phyloP scores from a whole-genome alignment of 192 early-diverging fungal genomes.

The Obelidium mucronatum region DNA sequence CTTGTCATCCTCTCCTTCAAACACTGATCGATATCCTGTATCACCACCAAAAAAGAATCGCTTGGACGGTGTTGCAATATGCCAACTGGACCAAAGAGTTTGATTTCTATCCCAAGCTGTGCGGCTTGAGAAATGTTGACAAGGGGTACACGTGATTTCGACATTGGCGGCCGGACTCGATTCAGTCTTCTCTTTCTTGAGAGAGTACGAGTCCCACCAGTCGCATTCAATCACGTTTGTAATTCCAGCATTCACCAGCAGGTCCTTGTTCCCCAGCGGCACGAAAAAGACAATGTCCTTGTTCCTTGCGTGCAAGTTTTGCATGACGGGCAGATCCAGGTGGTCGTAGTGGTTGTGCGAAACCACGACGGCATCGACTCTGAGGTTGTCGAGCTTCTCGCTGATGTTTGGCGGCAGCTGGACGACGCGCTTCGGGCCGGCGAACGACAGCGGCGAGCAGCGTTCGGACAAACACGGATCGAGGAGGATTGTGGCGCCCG shows the following conservation, averaged over 20 bases:
- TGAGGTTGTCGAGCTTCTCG: constrained; percentile 74
- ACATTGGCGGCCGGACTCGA: background rate
- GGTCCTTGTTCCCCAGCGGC: constrained; percentile 76
- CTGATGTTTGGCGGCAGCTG: constrained; percentile 65
- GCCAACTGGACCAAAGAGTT: constrained; percentile 86
- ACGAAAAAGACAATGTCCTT: constrained; percentile 64
- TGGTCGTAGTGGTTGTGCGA: constrained; percentile 94
- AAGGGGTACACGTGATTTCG: constrained; percentile 66
- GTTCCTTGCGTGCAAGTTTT: background rate
- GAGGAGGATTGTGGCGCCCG: constrained; percentile 70
- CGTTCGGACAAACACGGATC: constrained; percentile 78
- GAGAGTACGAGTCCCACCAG: constrained; percentile 55
- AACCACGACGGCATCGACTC: constrained; percentile 79
- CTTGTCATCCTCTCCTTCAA: constrained; percentile 22
- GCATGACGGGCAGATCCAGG: constrained; percentile 66
- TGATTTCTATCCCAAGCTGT: constrained; percentile 69
- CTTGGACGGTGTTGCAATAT: constrained; percentile 49
- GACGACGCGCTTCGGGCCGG: constrained; percentile 72
- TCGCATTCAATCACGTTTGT: constrained; percentile 70
- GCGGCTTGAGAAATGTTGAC: constrained; percentile 76
- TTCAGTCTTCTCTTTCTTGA: background rate
- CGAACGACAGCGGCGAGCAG: constrained; percentile 72
- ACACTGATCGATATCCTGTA: constrained; percentile 79
- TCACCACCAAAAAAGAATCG: constrained; percentile 77
- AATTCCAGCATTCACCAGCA: constrained; percentile 58